phyloP scores from a whole-genome alignment of 495 filamentous ascomycete species.

The Hypoxylon fuscum region DNA sequence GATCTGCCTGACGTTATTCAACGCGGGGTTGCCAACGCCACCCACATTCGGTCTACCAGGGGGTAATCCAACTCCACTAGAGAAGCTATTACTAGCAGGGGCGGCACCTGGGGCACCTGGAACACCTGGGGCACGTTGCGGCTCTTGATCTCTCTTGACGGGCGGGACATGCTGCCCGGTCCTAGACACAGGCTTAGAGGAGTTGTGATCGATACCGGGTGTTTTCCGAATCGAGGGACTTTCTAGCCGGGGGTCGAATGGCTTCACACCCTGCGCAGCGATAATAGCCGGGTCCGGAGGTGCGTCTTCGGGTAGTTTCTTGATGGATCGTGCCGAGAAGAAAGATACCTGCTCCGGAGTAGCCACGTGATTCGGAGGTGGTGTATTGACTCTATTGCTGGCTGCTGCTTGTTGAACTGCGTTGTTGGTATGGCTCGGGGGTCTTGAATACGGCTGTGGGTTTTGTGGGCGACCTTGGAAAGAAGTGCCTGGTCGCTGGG shows the following conservation, averaged over 20 bases:
- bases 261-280: constrained; percentile 54
- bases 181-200: constrained; percentile 70
- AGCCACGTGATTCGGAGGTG: constrained; percentile 26
- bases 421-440: constrained; percentile 49
- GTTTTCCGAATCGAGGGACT: constrained; percentile 90
- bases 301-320: constrained; percentile 46
- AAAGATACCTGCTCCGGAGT: constrained; percentile 65
- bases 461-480: constrained; percentile 44
- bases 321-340: constrained; percentile 77
- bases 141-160: constrained; percentile 38
- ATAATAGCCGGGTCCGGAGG: constrained; percentile 47
- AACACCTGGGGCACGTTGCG: constrained; percentile 12
- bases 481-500: constrained; percentile 36
- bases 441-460: constrained; percentile 37
- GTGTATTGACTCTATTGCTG: constrained; percentile 38
- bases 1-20: constrained; percentile 73
- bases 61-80: constrained; percentile 38
- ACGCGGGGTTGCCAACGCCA: constrained; percentile 72
- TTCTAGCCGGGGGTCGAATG: constrained; percentile 84
- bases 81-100: constrained; percentile 12
- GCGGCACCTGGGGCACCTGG: constrained; percentile 9
- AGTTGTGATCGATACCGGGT: constrained; percentile 83
- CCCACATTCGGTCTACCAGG: constrained; percentile 43
- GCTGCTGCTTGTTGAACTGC: constrained; percentile 38
- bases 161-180: constrained; percentile 53